These are phyloP conservation scores for Teratosphaeria gauchensis DNA, from an alignment of 2,329 filamentous ascomycete genomes.

Conservation along the genomic window DNA sequence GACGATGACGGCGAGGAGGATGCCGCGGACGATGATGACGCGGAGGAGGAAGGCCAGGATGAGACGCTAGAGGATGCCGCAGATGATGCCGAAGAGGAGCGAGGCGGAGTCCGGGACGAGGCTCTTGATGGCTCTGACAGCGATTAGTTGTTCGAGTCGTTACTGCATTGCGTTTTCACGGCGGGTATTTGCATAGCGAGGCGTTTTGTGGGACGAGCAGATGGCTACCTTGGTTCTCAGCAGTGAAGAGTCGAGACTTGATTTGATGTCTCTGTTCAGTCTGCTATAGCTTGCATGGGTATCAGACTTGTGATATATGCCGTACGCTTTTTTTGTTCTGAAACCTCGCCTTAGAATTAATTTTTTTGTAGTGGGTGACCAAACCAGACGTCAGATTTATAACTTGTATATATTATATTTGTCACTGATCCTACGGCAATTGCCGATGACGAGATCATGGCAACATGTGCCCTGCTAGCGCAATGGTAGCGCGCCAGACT, in stretches of 20 bases:
- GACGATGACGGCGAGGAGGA: constrained; percentile 41
- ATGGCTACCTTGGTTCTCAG: neutral
- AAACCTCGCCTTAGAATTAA: too few relatives aligned
- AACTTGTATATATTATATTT: too few relatives aligned
- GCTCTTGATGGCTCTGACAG: constrained; percentile 27
- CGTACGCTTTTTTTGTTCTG: too few relatives aligned
- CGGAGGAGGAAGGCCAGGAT: constrained; percentile 49
- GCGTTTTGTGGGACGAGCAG: neutral
- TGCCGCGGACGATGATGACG: constrained; percentile 34
- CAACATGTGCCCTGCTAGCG: constrained; percentile 16
- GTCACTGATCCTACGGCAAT: too few relatives aligned
- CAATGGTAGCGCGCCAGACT: constrained; percentile 30
- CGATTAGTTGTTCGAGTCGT: constrained; percentile 12
- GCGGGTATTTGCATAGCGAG: neutral
- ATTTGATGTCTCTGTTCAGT: neutral
- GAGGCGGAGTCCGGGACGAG: constrained; percentile 39
- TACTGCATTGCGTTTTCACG: neutral
- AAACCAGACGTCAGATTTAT: too few relatives aligned
- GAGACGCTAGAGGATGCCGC: constrained; percentile 11
- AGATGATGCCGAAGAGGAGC: constrained; percentile 27
- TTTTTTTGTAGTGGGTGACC: too few relatives aligned
- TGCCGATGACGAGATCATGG: neutral
- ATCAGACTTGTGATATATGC: too few relatives aligned
- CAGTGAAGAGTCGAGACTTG: too few relatives aligned
- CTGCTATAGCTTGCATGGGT: too few relatives aligned